These are phyloP conservation scores for Verbena officinalis DNA, from an alignment of 257 asterid genomes.

Conservation along the genomic window DNA sequence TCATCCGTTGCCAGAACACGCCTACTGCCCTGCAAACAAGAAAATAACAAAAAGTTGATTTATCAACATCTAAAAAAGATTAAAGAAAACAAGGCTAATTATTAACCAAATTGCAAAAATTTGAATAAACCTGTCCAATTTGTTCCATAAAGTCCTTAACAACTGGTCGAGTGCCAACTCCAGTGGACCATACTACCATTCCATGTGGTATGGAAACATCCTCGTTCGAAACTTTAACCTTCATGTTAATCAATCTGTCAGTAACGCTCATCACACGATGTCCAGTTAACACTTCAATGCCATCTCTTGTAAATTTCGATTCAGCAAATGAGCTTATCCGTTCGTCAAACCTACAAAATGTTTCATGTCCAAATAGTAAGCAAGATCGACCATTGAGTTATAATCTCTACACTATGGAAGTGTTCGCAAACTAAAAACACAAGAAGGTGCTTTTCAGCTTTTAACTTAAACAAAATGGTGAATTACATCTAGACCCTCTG, in stretches of 20 bases:
- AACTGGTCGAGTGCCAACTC: constrained; percentile 89
- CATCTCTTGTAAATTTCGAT: constrained; percentile 78
- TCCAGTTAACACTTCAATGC: constrained; percentile 82
- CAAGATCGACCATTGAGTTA: too few relatives aligned
- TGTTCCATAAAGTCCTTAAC: constrained; percentile 89
- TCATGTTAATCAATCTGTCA: constrained; percentile 60
- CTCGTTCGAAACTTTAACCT: constrained; percentile 57
- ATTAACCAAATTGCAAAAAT: too few relatives aligned
- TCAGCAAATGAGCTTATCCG: constrained; percentile 93
- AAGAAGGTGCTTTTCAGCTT: too few relatives aligned
- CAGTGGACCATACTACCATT: constrained; percentile 96
- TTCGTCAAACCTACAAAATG: constrained; percentile 71
- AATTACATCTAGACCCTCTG: too few relatives aligned
- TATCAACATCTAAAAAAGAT: too few relatives aligned
- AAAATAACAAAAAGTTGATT: too few relatives aligned
- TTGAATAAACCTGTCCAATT: constrained; percentile 64
- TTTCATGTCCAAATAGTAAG: neutral
- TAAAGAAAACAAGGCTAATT: too few relatives aligned
- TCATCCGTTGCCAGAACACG: constrained; percentile 81
- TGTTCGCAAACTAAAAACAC: too few relatives aligned
- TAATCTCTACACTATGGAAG: too few relatives aligned
- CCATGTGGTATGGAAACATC: constrained; percentile 71
- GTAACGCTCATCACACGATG: constrained; percentile 73
- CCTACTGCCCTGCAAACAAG: constrained; percentile 55
- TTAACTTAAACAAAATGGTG: too few relatives aligned